Evolutionary conservation across 345 rosid species (phyloP), one percentile per base, ranked within the genome.

Genomic region (Gossypium anomalum): DNA sequence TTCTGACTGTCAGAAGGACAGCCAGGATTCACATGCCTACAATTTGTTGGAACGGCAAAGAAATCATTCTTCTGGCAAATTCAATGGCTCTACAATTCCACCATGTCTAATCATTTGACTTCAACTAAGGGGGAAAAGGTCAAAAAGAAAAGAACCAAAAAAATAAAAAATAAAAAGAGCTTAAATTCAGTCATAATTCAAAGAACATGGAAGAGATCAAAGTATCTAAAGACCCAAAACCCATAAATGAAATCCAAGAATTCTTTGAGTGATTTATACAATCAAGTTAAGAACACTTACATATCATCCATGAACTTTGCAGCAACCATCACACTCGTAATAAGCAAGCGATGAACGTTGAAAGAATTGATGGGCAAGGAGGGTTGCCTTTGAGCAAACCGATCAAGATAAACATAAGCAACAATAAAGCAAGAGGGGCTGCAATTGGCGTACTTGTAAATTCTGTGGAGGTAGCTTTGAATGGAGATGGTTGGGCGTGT

Each of bases 281-380:
- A 38, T 7, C 16, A 63, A 73, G 16, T 10, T 45, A 52, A 76
- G 55, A 78, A 84, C 7, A 55, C 97, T 87, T 77, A 94, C 98
- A 83, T 83, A 81, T 94, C 98, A 79, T 94, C 98, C 90, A 94
- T 87, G 88, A 94, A 94, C 83, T 94, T 92, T 22, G 92, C 97
- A 49, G 97, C 81, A 48, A 89, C 88, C 92, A 94, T 80, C 81
- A 94, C 92, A 75, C 98, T 94, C 5, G 98, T 88, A 49, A 92
- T 87, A 71, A 94, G 91, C 71, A 94, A 81, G 52, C 98, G 97
- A 78, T 92, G 97, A 60, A 90, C 93, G 59, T 88, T 94, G 85
- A 90, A 83, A 60, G 97, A 90, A 78, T 85, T 85, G 86, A 94
- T 81, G 19, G 97, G 97, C 78, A 90, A 80, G 4, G 86, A 82